phyloP scores from a whole-genome alignment of 164 flowering plant genomes.

The Chimonanthus praecox region DNA sequence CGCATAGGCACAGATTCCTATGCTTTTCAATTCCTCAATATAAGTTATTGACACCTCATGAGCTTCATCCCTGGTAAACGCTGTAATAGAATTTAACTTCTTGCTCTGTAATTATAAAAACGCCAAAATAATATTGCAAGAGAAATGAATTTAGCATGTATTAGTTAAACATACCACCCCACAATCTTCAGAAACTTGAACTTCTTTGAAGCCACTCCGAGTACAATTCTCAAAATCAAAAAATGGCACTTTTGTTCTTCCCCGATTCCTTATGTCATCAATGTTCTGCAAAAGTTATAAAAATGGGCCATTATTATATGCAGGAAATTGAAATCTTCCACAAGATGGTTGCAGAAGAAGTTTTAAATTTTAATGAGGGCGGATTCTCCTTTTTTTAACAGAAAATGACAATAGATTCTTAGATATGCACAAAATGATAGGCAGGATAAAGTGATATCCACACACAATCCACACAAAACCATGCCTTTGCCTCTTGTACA shows the following conservation, averaged over 20 bases:
- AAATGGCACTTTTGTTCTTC: slow-evolving; percentile 78
- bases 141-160: background rate
- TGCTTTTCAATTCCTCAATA: no score
- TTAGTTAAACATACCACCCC: slow-evolving; percentile 60
- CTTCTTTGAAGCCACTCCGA: slow-evolving; percentile 81
- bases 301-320: background rate
- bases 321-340: background rate
- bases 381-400: background rate
- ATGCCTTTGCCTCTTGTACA: background rate
- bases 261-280: slow-evolving; percentile 61
- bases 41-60: no score
- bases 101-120: background rate
- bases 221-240: slow-evolving; percentile 90
- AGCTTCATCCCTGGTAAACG: background rate
- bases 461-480: no score
- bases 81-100: background rate
- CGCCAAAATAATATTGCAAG: background rate
- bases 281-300: slow-evolving; percentile 60
- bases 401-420: background rate
- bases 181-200: slow-evolving; percentile 95
- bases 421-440: background rate
- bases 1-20: no score
- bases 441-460: no score
- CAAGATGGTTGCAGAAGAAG: background rate
- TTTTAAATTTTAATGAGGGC: background rate